These are phyloP conservation scores for Ogataea sp. DNA, from an alignment of 805 yeast species.

Conservation along the genomic window DNA sequence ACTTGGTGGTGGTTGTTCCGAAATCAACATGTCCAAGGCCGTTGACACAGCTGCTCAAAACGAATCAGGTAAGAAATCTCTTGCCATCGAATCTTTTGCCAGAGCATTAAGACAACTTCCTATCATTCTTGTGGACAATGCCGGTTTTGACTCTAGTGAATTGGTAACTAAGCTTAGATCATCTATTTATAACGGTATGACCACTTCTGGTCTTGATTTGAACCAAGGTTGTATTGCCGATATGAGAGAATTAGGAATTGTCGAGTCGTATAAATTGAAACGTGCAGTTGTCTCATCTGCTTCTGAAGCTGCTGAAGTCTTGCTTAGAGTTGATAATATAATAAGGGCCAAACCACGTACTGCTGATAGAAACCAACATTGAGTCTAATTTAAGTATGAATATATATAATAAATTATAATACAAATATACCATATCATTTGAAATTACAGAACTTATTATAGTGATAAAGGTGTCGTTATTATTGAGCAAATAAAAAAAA, in stretches of 20 bases:
- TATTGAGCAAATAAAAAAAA: no score
- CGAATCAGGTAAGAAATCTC: conserved; percentile 84
- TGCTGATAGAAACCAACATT: conserved; percentile 66
- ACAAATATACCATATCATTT: no score
- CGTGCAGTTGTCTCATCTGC: conserved; percentile 92
- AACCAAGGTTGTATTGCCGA: conserved; percentile 81
- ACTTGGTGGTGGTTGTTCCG: conserved; percentile 90
- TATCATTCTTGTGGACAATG: conserved; percentile 91
- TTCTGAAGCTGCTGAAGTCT: conserved; percentile 96
- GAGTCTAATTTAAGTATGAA: no score
- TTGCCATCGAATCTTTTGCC: conserved; percentile 93
- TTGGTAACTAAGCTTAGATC: conserved; percentile 85
- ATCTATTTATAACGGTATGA: conserved; percentile 84
- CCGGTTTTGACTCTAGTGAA: conserved; percentile 93
- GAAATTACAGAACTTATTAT: no score
- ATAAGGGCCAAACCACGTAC: conserved; percentile 97
- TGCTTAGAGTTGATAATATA: conserved; percentile 92
- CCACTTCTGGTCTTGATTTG: conserved; percentile 86
- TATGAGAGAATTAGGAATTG: conserved; percentile 88
- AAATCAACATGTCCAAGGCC: conserved; percentile 92
- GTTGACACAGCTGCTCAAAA: conserved; percentile 90
- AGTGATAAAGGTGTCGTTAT: no score
- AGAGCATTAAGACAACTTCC: conserved; percentile 92
- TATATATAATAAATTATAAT: no score
- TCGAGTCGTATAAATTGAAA: conserved; percentile 89